Conservation (phyloP, 257 asterid species). For the Lycium barbarum region DNA sequence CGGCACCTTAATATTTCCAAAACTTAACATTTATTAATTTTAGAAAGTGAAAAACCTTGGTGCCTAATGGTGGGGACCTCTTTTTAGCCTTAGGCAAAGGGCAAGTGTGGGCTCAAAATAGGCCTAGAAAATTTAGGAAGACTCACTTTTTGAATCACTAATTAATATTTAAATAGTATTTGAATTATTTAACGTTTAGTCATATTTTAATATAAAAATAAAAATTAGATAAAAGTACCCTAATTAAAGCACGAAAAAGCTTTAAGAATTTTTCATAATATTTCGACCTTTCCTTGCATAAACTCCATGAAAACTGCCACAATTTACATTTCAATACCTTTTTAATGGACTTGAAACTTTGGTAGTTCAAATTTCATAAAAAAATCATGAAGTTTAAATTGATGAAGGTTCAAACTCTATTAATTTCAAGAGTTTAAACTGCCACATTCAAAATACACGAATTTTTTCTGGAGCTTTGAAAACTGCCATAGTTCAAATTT, state of each 20-base stretch:
- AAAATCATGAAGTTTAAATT: too few species aligned
- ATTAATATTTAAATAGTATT: background rate
- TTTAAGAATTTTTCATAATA: background rate
- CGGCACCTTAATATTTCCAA: background rate
- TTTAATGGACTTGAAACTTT: too few species aligned
- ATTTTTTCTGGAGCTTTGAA: too few species aligned
- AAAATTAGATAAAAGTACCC: background rate
- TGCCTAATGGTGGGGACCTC: background rate
- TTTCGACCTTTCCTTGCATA: background rate
- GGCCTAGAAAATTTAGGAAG: background rate
- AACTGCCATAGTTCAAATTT: too few species aligned
- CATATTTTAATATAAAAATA: background rate
- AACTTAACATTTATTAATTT: background rate
- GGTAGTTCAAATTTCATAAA: too few species aligned
- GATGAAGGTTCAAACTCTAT: too few species aligned
- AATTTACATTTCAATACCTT: background rate
- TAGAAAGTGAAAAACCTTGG: background rate
- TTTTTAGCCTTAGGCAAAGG: constrained; percentile 3
- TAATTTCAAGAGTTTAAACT: too few species aligned
- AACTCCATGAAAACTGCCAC: background rate
- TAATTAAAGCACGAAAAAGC: background rate
- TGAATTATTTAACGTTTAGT: background rate
- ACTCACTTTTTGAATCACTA: background rate
- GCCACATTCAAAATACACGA: too few species aligned
- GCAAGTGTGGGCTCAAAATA: background rate